phyloP scores from a whole-genome alignment of 1,284 basidiomycete species.

The Porogramme epimiltina region DNA sequence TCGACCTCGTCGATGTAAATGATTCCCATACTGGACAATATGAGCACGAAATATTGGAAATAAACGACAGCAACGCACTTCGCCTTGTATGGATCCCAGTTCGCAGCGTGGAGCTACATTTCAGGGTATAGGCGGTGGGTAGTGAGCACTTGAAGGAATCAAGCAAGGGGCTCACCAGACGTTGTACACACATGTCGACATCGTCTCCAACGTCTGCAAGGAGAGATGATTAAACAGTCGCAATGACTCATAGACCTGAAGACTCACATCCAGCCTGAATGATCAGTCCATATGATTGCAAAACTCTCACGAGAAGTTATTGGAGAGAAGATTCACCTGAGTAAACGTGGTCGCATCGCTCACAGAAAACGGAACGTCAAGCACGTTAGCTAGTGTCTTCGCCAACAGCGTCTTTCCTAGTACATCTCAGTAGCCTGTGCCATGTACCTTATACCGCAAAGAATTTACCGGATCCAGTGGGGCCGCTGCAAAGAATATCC shows the following conservation, averaged over 20 bases:
- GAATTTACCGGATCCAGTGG: slow-evolving; percentile 75
- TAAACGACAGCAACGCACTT: slow-evolving; percentile 42
- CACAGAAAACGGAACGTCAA: slow-evolving; percentile 91
- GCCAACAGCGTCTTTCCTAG: slow-evolving; percentile 87
- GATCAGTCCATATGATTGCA: no score
- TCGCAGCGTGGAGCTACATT: slow-evolving; percentile 76
- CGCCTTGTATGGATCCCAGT: slow-evolving; percentile 84
- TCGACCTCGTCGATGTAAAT: slow-evolving; percentile 97
- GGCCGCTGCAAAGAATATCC: slow-evolving; percentile 65
- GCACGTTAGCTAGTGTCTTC: slow-evolving; percentile 79
- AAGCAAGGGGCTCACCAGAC: slow-evolving; percentile 54
- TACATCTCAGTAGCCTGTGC: slow-evolving; percentile 5
- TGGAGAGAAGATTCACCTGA: slow-evolving; percentile 49
- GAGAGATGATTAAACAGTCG: background rate
- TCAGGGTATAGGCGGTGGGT: background rate
- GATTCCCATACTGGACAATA: slow-evolving; percentile 72
- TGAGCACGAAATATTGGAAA: background rate
- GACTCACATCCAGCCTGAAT: slow-evolving; percentile 76
- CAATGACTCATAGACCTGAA: slow-evolving; percentile 4
- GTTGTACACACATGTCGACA: slow-evolving; percentile 86
- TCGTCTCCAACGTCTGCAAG: slow-evolving; percentile 90
- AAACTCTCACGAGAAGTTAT: background rate
- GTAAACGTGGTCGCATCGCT: slow-evolving; percentile 86
- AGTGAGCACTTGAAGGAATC: no score
- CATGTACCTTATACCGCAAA: background rate